phyloP scores from a whole-genome alignment of 2,329 filamentous ascomycete genomes.

The Hysterium pulicare region DNA sequence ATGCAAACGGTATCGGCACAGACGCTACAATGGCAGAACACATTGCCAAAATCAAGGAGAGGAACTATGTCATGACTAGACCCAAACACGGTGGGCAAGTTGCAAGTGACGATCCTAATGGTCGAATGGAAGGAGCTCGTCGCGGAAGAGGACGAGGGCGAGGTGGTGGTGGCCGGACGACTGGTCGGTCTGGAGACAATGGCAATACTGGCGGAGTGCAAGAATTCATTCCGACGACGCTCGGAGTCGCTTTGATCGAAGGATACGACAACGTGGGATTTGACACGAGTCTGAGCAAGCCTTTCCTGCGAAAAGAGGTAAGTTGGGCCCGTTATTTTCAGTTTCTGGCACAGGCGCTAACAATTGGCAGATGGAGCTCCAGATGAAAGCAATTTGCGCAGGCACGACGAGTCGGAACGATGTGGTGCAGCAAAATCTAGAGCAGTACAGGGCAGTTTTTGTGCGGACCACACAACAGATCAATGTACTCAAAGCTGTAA shows the following conservation, averaged over 20 bases:
- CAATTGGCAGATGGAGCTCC: slow-evolving; percentile 70
- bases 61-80: slow-evolving; percentile 76
- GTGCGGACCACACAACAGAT: slow-evolving; percentile 75
- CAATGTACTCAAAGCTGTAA: slow-evolving; percentile 54
- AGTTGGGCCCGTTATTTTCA: slow-evolving; percentile 12
- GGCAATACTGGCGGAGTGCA: slow-evolving; percentile 55
- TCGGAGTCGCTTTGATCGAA: slow-evolving; percentile 87
- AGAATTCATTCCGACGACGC: slow-evolving; percentile 87
- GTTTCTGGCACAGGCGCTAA: slow-evolving; percentile 12
- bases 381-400: slow-evolving; percentile 96
- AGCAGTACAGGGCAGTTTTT: slow-evolving; percentile 85
- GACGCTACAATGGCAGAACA: slow-evolving; percentile 99
- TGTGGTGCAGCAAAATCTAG: slow-evolving; percentile 78
- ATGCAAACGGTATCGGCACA: slow-evolving; percentile 96
- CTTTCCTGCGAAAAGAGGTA: slow-evolving; percentile 86
- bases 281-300: slow-evolving; percentile 89
- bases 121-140: slow-evolving; percentile 39
- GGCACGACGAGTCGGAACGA: slow-evolving; percentile 70
- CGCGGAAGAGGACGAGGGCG: slow-evolving; percentile 31
- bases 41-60: slow-evolving; percentile 89
- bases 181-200: slow-evolving; percentile 36
- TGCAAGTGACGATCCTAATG: slow-evolving; percentile 36
- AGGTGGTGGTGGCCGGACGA: slow-evolving; percentile 48
- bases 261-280: slow-evolving; percentile 94
- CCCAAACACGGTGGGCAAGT: slow-evolving; percentile 40